Evolutionary conservation across 345 rosid species (phyloP).

Genomic region (Lepidium didymum): DNA sequence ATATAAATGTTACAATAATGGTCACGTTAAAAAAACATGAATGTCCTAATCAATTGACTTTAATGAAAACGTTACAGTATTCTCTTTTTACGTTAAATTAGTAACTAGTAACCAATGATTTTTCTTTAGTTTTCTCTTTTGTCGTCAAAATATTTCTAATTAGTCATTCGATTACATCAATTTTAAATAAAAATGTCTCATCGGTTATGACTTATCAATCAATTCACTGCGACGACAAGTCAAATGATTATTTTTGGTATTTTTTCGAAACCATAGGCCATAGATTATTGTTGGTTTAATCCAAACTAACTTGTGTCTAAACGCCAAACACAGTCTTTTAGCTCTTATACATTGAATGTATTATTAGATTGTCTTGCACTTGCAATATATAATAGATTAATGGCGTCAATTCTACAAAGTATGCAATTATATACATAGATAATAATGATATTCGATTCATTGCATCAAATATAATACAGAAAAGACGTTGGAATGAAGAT

Average conservation of each 20-base stretch:
- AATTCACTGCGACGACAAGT: neutral
- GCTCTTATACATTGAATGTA: neutral
- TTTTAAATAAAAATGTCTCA: too few species aligned
- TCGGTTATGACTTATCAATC: neutral
- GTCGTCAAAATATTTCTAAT: neutral
- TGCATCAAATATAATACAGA: neutral
- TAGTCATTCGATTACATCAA: too few species aligned
- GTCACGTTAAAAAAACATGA: neutral
- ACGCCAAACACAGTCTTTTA: neutral
- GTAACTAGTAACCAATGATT: neutral
- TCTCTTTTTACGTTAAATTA: conserved; percentile 8
- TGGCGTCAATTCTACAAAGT: neutral
- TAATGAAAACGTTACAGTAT: neutral
- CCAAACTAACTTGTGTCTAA: neutral
- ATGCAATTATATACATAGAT: neutral
- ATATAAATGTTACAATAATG: neutral
- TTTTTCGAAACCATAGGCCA: neutral
- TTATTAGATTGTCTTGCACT: neutral
- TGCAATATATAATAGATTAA: too few species aligned
- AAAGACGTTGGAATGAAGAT: conserved; percentile 4
- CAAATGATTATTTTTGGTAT: conserved; percentile 1
- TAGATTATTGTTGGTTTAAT: neutral
- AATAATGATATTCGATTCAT: neutral
- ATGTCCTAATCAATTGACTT: conserved; percentile 16
- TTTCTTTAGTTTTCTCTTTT: neutral